Conservation (phyloP, 371 early-diverging fungal species). For the Actinomucor elegans region DNA sequence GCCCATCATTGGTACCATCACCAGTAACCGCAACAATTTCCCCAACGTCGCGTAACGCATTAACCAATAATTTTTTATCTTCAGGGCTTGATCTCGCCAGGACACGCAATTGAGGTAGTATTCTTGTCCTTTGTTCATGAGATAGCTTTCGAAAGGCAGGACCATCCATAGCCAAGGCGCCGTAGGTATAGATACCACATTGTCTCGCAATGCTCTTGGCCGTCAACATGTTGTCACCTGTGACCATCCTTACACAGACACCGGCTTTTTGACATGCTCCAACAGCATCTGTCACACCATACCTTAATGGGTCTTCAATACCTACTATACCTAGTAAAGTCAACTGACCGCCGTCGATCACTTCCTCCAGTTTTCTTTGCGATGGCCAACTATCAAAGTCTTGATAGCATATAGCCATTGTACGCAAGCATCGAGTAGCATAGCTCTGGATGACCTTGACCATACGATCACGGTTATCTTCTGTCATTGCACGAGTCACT, state of each 20-base stretch:
- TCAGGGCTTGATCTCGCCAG: constrained; percentile 77
- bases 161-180: constrained; percentile 70
- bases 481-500: constrained; percentile 50
- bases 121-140: constrained; percentile 45
- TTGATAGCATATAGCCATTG: constrained; percentile 68
- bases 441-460: constrained; percentile 62
- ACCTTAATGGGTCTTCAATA: constrained; percentile 76
- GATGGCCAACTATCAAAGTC: constrained; percentile 65
- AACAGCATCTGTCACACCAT: constrained; percentile 70
- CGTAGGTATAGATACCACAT: constrained; percentile 63
- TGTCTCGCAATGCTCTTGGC: constrained; percentile 74
- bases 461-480: constrained; percentile 42
- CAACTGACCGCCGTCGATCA: constrained; percentile 42
- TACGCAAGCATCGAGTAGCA: constrained; percentile 66
- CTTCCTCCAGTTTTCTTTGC: constrained; percentile 39
- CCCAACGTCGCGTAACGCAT: constrained; percentile 58
- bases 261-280: constrained; percentile 70
- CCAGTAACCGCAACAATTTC: constrained; percentile 84
- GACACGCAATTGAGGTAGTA: constrained; percentile 67
- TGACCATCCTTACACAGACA: constrained; percentile 83
- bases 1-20: constrained; percentile 80
- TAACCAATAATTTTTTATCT: constrained; percentile 73
- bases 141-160: constrained; percentile 62
- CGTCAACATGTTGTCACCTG: constrained; percentile 79
- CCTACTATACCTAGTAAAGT: constrained; percentile 65